phyloP scores from a whole-genome alignment of 2,329 filamentous ascomycete genomes.

The Trichothecium sympodiale region DNA sequence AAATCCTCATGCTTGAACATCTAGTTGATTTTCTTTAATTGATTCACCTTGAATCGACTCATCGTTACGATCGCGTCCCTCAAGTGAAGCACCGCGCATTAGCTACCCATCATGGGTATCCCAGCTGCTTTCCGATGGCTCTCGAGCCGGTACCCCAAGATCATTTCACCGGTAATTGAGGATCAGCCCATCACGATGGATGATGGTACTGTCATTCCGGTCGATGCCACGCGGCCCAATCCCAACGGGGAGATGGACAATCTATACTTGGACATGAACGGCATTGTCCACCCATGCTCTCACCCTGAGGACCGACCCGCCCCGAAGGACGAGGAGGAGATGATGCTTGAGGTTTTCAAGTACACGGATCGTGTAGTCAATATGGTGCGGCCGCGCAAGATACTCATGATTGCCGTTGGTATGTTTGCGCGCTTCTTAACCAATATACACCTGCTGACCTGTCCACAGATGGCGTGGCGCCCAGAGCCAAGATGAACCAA shows the following conservation, averaged over 20 bases:
- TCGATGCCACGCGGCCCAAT: conserved; percentile 76
- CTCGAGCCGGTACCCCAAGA: conserved; percentile 94
- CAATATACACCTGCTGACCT: conserved; percentile 13
- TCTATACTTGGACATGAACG: conserved; percentile 97
- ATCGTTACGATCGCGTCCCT: too few relatives aligned
- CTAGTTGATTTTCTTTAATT: too few relatives aligned
- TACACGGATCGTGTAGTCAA: conserved; percentile 99
- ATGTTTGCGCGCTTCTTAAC: conserved; percentile 20
- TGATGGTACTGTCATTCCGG: conserved; percentile 72
- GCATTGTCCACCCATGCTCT: conserved; percentile 96
- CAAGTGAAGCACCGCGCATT: too few relatives aligned
- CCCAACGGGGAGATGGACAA: conserved; percentile 98
- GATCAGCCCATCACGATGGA: conserved; percentile 67
- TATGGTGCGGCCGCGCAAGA: conserved; percentile 92
- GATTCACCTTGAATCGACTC: too few relatives aligned
- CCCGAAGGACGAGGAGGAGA: conserved; percentile 90
- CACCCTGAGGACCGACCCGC: conserved; percentile 90
- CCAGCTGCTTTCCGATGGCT: conserved; percentile 94
- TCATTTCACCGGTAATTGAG: conserved; percentile 84
- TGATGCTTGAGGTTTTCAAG: conserved; percentile 98
- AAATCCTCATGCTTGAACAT: too few relatives aligned
- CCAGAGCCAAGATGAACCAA: conserved; percentile 99
- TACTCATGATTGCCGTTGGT: conserved; percentile 96
- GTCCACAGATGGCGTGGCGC: conserved; percentile 75
- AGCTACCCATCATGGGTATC: conserved; percentile 64